A percentile compares a stretch with the other conserved stretches of the same genome.
Evolutionary conservation across 1,284 basidiomycete species (phyloP).

Genomic region (Veloporphyrellus conicus): DNA sequence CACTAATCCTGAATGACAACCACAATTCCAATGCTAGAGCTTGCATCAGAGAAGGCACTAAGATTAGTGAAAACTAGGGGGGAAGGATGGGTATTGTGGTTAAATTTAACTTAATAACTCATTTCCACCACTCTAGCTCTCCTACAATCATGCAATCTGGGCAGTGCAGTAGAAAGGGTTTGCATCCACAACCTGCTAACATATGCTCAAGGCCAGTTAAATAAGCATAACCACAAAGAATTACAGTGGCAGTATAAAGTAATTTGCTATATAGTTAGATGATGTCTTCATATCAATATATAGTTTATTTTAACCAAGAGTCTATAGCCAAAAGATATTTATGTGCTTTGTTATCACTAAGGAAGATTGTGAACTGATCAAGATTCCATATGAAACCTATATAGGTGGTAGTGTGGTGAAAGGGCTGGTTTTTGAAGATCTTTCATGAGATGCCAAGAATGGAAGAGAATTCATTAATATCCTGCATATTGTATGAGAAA

Average conservation of each 20-base stretch:
- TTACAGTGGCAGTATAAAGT: neutral
- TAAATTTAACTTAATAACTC: neutral
- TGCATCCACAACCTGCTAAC: neutral
- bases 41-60: conserved; percentile 14
- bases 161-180: conserved; percentile 7
- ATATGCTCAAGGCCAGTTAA: conserved; percentile 7
- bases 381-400: conserved; percentile 13
- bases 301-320: too few species aligned
- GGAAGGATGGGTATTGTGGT: neutral
- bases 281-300: too few species aligned
- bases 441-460: conserved; percentile 7
- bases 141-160: neutral
- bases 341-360: fast-evolving
- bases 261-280: conserved; percentile 17
- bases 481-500: neutral
- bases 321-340: conserved; percentile 7
- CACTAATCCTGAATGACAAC: neutral
- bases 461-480: neutral
- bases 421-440: conserved; percentile 8
- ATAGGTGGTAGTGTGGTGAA: neutral
- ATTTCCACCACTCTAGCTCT: conserved; percentile 11
- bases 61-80: neutral
- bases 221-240: neutral
- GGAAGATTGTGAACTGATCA: fast-evolving
- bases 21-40: conserved; percentile 10